Percentiles rank a stretch among this genome's conserved stretches.
These are phyloP conservation scores for Ananas comosus DNA, from an alignment of 176 grass and related monocot genomes.

Conservation along the genomic window DNA sequence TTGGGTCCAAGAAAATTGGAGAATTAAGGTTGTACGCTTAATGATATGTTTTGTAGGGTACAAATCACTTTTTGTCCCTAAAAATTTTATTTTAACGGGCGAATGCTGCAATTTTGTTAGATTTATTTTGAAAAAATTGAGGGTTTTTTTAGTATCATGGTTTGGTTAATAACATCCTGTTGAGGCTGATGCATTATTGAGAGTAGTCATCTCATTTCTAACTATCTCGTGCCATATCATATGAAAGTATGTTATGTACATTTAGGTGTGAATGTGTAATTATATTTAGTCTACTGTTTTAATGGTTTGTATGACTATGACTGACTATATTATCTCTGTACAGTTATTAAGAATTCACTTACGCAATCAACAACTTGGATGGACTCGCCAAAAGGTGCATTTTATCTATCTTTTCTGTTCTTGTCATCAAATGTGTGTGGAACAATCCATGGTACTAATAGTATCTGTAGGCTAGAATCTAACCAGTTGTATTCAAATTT, in stretches of 20 bases:
- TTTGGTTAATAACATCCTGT: too few relatives aligned
- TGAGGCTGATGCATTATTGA: too few relatives aligned
- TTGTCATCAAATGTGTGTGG: neutral
- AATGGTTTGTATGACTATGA: slow-evolving; percentile 2
- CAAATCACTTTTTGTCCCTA: too few relatives aligned
- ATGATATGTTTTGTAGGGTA: too few relatives aligned
- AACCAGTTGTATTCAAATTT: neutral
- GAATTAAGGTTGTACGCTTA: too few relatives aligned
- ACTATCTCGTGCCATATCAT: neutral
- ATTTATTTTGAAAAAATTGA: too few relatives aligned
- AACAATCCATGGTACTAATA: neutral
- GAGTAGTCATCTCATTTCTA: neutral
- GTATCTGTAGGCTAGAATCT: neutral
- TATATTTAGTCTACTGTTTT: neutral
- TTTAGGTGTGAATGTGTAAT: neutral
- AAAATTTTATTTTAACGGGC: too few relatives aligned
- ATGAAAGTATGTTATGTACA: neutral
- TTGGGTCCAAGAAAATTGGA: too few relatives aligned
- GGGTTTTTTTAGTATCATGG: too few relatives aligned
- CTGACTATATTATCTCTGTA: slow-evolving; percentile 1
- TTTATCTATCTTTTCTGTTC: slow-evolving; percentile 8
- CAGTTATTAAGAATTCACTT: slow-evolving; percentile 90
- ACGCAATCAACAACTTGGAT: slow-evolving; percentile 63
- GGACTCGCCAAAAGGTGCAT: slow-evolving; percentile 94
- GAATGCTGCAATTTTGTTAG: too few relatives aligned